phyloP scores from a whole-genome alignment of 345 rosid genomes.

The Ceriops zippeliana region DNA sequence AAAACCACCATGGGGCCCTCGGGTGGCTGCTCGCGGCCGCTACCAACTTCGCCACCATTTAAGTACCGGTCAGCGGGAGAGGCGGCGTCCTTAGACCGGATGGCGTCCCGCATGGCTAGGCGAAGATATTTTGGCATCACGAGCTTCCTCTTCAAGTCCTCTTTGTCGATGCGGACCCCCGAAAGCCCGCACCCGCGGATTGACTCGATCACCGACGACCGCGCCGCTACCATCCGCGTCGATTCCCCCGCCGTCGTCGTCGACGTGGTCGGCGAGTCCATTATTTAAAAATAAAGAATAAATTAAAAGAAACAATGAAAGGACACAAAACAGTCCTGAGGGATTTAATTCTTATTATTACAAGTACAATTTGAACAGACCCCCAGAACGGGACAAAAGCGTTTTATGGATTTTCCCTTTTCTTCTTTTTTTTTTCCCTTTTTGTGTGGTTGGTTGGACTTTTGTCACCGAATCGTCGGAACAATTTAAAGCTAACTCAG shows the following conservation, averaged over 20 bases:
- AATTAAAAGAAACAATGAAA: too few species aligned
- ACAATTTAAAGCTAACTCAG: too few species aligned
- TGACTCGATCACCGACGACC: conserved; percentile 66
- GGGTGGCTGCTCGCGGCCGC: conserved; percentile 28
- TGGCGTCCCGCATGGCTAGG: conserved; percentile 52
- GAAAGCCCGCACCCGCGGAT: conserved; percentile 59
- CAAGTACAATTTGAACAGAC: too few species aligned
- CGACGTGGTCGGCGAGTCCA: conserved; percentile 48
- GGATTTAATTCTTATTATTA: not conserved
- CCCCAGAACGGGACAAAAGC: too few species aligned
- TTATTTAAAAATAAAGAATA: conserved; percentile 2
- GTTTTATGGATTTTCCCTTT: too few species aligned
- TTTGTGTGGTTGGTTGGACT: too few species aligned
- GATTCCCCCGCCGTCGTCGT: conserved; percentile 28
- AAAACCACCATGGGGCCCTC: conserved; percentile 79
- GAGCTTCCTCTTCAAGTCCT: conserved; percentile 51
- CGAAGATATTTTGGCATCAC: conserved; percentile 72
- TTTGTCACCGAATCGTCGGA: too few species aligned
- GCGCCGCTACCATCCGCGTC: conserved; percentile 46
- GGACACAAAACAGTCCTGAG: not conserved
- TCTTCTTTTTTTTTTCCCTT: too few species aligned
- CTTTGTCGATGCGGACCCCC: conserved; percentile 61
- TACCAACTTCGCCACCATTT: not conserved
- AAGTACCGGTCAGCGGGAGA: conserved; percentile 26
- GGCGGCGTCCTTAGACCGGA: conserved; percentile 42